Evolutionary conservation across 1,139 yeast genomes (phyloP), one percentile per base, ranked within the genome.

Genomic region (Saccharomyces hybrid): DNA sequence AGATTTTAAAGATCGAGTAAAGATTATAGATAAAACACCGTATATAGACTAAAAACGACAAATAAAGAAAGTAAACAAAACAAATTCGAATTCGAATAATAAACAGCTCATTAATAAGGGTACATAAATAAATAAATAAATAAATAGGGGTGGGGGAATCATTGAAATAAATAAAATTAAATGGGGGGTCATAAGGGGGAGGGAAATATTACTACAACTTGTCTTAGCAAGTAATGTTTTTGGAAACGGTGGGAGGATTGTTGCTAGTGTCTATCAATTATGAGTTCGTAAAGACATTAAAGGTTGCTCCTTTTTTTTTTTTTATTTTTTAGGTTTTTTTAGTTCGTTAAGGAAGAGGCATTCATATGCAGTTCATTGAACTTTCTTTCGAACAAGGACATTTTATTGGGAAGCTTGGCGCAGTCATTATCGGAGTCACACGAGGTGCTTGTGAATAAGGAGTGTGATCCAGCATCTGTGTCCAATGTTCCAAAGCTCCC

Each of bases 1-100:
- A 56, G n/a, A 20, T 50, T 34, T 23, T 49, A n/a, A 14, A n/a
- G 5, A 16, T 11, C 25, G 44, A 51, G 50, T 25, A 28, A 25
- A 41, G 31, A 44, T 20, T 11, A 20, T 38, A 8, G 25, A 8
- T 38, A 16, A 3, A 38, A 7, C 6, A 5, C 1, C 28, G 26
- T 50, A 4, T 16, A 27, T 9, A 5, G 23, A 20, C 14, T 25
- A 13, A 9, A 23, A 20, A 42, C 11, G n/a, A 16, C 8, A 34
- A 34, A 6, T 13, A 34, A 34, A n/a, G 4, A n/a, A 32, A 32
- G 7, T 20, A 20, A 20, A 14, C 41, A 34, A 9, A 34, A 34
- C 41, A 9, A 34, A 34, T 6, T 6, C 20, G 16, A 34, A 14
- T n/a, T 20, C 23, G n/a, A 8, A 14, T 4, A 6, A 34, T 14